A percentile compares a stretch with the other conserved stretches of the same genome.
Conservation (phyloP, 1,284 basidiomycete genomes). For the Cystobasidiaceae sp. region DNA sequence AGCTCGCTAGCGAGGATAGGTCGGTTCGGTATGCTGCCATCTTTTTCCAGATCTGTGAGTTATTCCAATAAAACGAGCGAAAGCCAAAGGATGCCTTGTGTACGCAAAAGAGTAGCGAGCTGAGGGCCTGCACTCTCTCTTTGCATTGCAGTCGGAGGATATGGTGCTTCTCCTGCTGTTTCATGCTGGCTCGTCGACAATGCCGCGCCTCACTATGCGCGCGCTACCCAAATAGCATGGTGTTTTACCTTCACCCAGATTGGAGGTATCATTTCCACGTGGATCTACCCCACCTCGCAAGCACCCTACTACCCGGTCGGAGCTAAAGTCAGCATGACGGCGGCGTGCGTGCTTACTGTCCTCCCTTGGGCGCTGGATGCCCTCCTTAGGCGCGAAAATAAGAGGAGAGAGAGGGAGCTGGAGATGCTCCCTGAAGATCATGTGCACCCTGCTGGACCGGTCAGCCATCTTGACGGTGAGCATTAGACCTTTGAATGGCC, state of each 20-base stretch:
- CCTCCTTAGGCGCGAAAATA: neutral
- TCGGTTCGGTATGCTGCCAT: slow-evolving; percentile 44
- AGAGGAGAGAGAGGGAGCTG: neutral
- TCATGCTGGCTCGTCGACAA: slow-evolving; percentile 21
- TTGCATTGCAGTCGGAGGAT: slow-evolving; percentile 1
- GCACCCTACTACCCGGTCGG: neutral
- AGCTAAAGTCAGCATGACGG: neutral
- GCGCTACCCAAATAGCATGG: slow-evolving; percentile 6
- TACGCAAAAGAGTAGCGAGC: no score
- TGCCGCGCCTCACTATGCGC: slow-evolving; percentile 10
- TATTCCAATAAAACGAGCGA: no score
- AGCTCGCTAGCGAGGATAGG: slow-evolving; percentile 38
- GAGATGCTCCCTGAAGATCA: neutral
- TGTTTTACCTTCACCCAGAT: slow-evolving; percentile 16
- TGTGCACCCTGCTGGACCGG: neutral
- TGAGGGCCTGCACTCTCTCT: slow-evolving; percentile 17
- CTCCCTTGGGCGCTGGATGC: neutral
- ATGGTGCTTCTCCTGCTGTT: slow-evolving; percentile 7
- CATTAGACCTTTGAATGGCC: neutral
- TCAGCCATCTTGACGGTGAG: neutral
- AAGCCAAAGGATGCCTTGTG: neutral
- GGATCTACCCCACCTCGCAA: neutral
- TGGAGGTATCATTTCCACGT: slow-evolving; percentile 21
- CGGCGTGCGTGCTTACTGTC: neutral
- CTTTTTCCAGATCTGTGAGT: slow-evolving; percentile 47